Evolutionary conservation across 495 filamentous ascomycete genomes (phyloP), one percentile per base, ranked within the genome.

Genomic region (Cercophora samala): DNA sequence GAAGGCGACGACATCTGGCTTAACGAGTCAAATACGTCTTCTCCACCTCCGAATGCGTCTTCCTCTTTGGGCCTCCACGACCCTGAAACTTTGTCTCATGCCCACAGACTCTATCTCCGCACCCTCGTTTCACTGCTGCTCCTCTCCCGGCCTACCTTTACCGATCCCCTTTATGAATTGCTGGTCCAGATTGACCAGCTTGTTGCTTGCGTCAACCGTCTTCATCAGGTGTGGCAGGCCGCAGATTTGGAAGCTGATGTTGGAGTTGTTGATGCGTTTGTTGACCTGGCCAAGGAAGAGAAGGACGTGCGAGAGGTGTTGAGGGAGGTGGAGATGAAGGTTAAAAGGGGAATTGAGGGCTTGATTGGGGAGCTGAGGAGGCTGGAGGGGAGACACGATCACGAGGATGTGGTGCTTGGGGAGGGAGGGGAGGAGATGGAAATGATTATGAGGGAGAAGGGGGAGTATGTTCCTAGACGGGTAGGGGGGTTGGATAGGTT

Each of bases 81-180:
- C 72, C 93, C 93, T 0, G 92, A 97, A 77, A 88, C 88, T 18
- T 85, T 97, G 23, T 87, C 92, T 6, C 84, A 85, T 22, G 92
- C 91, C 5, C 94, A 98, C 74, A 83, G 87, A 5, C 77, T 83
- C 25, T 96, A 95, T 72, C 86, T 97, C 18, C 77, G 82, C 29
- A 81, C 87, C 1, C 78, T 97, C 0, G 76, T 83, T 1, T 83
- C 86, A 23, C 86, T 86, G 1, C 83, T 97, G 1, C 88, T 98
- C 26, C 81, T 97, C 4, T 87, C 86, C 1, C 87, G 90, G 58
- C 65, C 78, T 3, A 74, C 84, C 1, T 97, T 94, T 77, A 92
- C 92, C 0, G 77, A 84, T 18, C 77, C 88, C 1, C 82, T 97
- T 0, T 89, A 92, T 68, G 79, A 82, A 1, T 82, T 96, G 3